Evolutionary conservation across 2,329 filamentous ascomycete genomes (phyloP).

Genomic region (Cercospora sp.): DNA sequence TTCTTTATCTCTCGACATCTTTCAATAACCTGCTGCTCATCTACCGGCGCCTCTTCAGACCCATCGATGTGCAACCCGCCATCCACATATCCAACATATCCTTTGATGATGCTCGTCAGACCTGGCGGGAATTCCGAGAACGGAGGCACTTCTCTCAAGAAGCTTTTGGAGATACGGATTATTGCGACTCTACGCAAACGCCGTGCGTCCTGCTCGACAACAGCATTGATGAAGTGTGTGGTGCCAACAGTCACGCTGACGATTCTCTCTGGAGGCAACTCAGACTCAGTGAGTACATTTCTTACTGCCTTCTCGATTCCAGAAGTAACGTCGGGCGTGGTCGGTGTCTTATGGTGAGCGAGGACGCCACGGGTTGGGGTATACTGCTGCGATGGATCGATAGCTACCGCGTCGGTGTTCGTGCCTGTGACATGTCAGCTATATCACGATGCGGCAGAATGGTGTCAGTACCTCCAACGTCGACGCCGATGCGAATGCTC

Average conservation of each 20-base stretch:
- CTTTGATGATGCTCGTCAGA: slow-evolving; percentile 37
- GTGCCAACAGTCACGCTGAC: slow-evolving; percentile 53
- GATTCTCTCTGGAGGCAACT: slow-evolving; percentile 36
- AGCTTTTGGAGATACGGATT: slow-evolving; percentile 44
- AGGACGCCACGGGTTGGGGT: slow-evolving; percentile 33
- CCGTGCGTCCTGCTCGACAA: slow-evolving; percentile 43
- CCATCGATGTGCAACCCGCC: slow-evolving; percentile 52
- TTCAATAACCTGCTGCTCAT: slow-evolving; percentile 48
- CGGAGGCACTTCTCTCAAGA: slow-evolving; percentile 36
- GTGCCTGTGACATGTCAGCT: slow-evolving; percentile 28
- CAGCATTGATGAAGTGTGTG: slow-evolving; percentile 45
- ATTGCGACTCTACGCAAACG: slow-evolving; percentile 56
- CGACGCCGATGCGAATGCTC: slow-evolving; percentile 46
- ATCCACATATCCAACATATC: slow-evolving; percentile 47
- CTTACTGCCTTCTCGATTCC: slow-evolving; percentile 45
- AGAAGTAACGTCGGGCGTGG: slow-evolving; percentile 44
- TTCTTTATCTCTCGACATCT: slow-evolving; percentile 48
- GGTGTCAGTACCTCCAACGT: slow-evolving; percentile 42
- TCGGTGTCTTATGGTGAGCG: slow-evolving; percentile 43
- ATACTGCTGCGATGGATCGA: slow-evolving; percentile 35
- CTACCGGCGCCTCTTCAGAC: slow-evolving; percentile 44
- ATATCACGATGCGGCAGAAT: not conserved
- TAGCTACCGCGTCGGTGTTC: slow-evolving; percentile 40
- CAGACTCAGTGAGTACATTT: slow-evolving; percentile 40
- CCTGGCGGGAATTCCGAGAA: slow-evolving; percentile 37